Conservation (phyloP, 2,329 filamentous ascomycete species). For the Neonectria magnoliae region DNA sequence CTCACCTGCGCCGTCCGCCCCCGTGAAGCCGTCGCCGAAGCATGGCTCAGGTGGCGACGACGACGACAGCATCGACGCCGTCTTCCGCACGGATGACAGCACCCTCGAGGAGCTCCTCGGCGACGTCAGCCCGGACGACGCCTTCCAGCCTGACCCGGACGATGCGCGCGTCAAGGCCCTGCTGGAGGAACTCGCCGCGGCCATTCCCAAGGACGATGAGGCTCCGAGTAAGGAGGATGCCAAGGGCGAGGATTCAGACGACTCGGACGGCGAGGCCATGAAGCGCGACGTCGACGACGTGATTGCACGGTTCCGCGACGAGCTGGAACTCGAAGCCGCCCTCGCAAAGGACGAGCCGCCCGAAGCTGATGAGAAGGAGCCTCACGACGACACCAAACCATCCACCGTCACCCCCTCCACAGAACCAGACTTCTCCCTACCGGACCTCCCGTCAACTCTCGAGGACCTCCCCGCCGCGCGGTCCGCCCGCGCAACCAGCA, state of each 20-base stretch:
- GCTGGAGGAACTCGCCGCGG: slow-evolving; percentile 49
- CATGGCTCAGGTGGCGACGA: slow-evolving; percentile 28
- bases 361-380: slow-evolving; percentile 18
- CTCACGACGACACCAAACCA: slow-evolving; percentile 26
- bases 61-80: slow-evolving; percentile 50
- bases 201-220: slow-evolving; percentile 44
- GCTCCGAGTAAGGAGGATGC: background rate
- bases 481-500: slow-evolving; percentile 35
- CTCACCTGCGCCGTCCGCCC: slow-evolving; percentile 20
- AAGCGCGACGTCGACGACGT: slow-evolving; percentile 55
- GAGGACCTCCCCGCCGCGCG: slow-evolving; percentile 47
- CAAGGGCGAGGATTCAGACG: slow-evolving; percentile 44
- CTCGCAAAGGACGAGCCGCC: slow-evolving; percentile 28
- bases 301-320: slow-evolving; percentile 58
- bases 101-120: slow-evolving; percentile 63
- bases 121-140: slow-evolving; percentile 51
- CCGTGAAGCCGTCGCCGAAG: background rate
- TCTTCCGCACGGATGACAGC: slow-evolving; percentile 61
- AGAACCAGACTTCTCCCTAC: slow-evolving; percentile 51
- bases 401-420: slow-evolving; percentile 3
- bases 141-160: slow-evolving; percentile 34
- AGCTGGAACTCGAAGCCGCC: slow-evolving; percentile 51
- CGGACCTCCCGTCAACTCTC: slow-evolving; percentile 57
- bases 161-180: slow-evolving; percentile 50
- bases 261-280: slow-evolving; percentile 65